Conservation (phyloP, 768 basidiomycete genomes). For the Myochromella boudieri region DNA sequence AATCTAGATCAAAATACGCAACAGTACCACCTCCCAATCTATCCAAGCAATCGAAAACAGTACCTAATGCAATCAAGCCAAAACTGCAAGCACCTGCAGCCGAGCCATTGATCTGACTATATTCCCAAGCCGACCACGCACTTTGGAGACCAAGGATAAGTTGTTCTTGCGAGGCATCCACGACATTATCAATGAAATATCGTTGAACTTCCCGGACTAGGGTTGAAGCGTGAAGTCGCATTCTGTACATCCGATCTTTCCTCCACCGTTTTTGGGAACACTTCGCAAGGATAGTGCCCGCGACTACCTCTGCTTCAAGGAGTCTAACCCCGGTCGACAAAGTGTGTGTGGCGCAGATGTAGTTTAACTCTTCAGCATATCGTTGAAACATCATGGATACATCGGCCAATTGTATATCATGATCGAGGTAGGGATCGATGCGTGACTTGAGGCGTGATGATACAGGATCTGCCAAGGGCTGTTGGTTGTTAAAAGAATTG, state of each 20-base stretch:
- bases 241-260: slow-evolving; percentile 56
- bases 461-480: slow-evolving; percentile 36
- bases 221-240: slow-evolving; percentile 54
- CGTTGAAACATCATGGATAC: slow-evolving; percentile 38
- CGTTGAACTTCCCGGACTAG: slow-evolving; percentile 52
- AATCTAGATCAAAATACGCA: background rate
- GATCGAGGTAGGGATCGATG: slow-evolving; percentile 31
- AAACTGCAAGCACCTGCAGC: slow-evolving; percentile 64
- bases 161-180: slow-evolving; percentile 25
- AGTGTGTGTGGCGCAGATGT: slow-evolving; percentile 69
- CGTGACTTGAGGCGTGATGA: slow-evolving; percentile 29
- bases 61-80: slow-evolving; percentile 59
- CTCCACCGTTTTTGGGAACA: slow-evolving; percentile 64
- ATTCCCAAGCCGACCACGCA: slow-evolving; percentile 70
- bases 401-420: slow-evolving; percentile 22
- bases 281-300: slow-evolving; percentile 72
- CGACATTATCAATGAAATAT: slow-evolving; percentile 31
- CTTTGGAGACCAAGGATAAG: slow-evolving; percentile 40
- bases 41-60: slow-evolving; percentile 60
- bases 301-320: slow-evolving; percentile 71
- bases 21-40: slow-evolving; percentile 8
- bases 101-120: slow-evolving; percentile 40
- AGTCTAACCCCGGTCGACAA: slow-evolving; percentile 59
- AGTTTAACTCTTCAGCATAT: slow-evolving; percentile 67
- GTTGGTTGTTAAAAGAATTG: slow-evolving; percentile 9